A percentile compares a stretch with the other conserved stretches of the same genome.
Conservation (phyloP, 805 yeast genomes). For the Wickerhamomyces strasburgensis region DNA sequence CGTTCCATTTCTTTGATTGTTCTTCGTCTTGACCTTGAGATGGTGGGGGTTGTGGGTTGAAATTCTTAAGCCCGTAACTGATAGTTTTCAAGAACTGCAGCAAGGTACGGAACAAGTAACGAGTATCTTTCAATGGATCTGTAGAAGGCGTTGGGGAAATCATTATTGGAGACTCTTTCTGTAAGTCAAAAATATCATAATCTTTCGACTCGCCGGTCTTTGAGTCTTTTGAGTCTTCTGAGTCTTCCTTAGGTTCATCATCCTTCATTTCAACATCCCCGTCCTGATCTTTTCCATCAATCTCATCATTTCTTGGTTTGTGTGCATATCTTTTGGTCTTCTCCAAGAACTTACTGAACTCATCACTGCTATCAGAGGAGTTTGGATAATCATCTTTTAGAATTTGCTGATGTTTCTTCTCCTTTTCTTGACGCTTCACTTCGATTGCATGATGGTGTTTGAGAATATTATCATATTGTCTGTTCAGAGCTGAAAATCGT, state of each 20-base stretch:
- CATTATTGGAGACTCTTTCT: slow-evolving; percentile 52
- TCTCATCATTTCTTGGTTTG: slow-evolving; percentile 2
- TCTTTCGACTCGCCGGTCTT: slow-evolving; percentile 9
- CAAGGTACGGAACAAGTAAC: slow-evolving; percentile 80
- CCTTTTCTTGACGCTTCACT: slow-evolving; percentile 36
- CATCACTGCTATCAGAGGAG: slow-evolving; percentile 34
- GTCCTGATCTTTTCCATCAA: slow-evolving; percentile 16
- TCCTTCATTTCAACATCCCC: slow-evolving; percentile 29
- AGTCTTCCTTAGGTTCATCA: slow-evolving; percentile 6
- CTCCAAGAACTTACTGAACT: slow-evolving; percentile 27
- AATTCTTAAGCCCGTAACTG: slow-evolving; percentile 80
- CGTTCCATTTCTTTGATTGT: slow-evolving; percentile 67
- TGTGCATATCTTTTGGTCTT: slow-evolving; percentile 17
- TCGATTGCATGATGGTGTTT: slow-evolving; percentile 53
- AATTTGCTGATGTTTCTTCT: slow-evolving; percentile 34
- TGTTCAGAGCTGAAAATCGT: slow-evolving; percentile 70
- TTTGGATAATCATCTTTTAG: slow-evolving; percentile 26
- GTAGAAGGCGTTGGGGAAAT: slow-evolving; percentile 40
- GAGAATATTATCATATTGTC: slow-evolving; percentile 63
- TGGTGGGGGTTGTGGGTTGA: slow-evolving; percentile 75
- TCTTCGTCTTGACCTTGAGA: slow-evolving; percentile 39
- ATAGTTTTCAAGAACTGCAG: slow-evolving; percentile 88
- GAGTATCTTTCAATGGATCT: slow-evolving; percentile 81
- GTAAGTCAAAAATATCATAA: slow-evolving; percentile 42
- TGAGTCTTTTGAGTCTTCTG: slow-evolving; percentile 1